These are phyloP conservation scores for Poa annua DNA, from an alignment of 176 grass and related monocot species.

Conservation along the genomic window DNA sequence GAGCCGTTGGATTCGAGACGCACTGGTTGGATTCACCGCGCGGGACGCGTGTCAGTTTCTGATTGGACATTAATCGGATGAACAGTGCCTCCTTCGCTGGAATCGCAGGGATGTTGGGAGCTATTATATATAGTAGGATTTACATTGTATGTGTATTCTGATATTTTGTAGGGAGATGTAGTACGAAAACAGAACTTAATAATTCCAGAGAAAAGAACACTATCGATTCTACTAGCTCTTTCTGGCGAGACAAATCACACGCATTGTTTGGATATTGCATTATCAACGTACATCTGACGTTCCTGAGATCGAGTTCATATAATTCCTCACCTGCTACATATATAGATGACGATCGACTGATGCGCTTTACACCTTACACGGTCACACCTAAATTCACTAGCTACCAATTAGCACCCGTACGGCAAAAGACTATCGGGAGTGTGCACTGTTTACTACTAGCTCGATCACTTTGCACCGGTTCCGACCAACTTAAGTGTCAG, in stretches of 20 bases:
- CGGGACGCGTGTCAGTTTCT: no score
- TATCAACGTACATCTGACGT: not conserved
- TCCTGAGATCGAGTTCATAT: not conserved
- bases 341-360: not conserved
- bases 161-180: no score
- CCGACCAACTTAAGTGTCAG: constrained; percentile 28
- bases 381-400: constrained; percentile 23
- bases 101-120: no score
- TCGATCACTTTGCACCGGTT: not conserved
- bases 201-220: not conserved
- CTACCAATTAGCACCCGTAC: not conserved
- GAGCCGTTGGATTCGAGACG: no score
- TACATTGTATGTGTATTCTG: no score
- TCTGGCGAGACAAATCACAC: not conserved
- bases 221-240: not conserved
- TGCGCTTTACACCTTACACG: not conserved
- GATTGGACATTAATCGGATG: no score
- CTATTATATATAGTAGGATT: no score
- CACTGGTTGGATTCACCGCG: no score
- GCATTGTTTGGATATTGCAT: not conserved
- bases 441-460: not conserved
- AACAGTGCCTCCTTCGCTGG: no score
- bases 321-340: no score
- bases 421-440: no score
- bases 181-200: no score